Evolutionary conservation across 305 asterid species (phyloP).

Genomic region (Caryopteris hybrid): DNA sequence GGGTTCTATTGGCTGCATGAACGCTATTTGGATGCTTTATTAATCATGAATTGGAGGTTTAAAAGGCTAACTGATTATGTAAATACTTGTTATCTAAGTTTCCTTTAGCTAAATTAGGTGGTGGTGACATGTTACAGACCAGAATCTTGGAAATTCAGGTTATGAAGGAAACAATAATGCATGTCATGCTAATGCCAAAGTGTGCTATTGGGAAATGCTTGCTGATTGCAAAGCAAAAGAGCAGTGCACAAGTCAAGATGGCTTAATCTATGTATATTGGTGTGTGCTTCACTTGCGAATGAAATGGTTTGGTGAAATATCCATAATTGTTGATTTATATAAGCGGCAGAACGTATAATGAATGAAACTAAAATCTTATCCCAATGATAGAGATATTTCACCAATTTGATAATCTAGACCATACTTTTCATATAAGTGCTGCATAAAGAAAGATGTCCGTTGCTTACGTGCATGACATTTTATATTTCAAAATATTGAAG

Average conservation of each 20-base stretch:
- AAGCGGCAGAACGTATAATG: neutral
- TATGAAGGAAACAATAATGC: neutral
- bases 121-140: neutral
- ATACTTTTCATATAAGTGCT: neutral
- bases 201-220: neutral
- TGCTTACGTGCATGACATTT: neutral
- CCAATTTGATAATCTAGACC: neutral
- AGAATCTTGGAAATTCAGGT: neutral
- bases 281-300: neutral
- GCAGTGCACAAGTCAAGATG: neutral
- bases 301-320: neutral
- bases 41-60: too few species aligned
- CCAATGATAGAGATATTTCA: neutral
- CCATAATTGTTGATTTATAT: neutral
- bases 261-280: neutral
- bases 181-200: neutral
- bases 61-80: too few species aligned
- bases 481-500: neutral
- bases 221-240: neutral
- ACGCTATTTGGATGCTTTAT: too few species aligned
- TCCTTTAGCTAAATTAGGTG: neutral
- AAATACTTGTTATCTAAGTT: neutral
- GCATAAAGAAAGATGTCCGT: neutral
- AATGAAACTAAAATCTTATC: neutral
- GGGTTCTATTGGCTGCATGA: too few species aligned